Evolutionary conservation across 306 rosid genomes (phyloP).

Genomic region (Prunus persica): DNA sequence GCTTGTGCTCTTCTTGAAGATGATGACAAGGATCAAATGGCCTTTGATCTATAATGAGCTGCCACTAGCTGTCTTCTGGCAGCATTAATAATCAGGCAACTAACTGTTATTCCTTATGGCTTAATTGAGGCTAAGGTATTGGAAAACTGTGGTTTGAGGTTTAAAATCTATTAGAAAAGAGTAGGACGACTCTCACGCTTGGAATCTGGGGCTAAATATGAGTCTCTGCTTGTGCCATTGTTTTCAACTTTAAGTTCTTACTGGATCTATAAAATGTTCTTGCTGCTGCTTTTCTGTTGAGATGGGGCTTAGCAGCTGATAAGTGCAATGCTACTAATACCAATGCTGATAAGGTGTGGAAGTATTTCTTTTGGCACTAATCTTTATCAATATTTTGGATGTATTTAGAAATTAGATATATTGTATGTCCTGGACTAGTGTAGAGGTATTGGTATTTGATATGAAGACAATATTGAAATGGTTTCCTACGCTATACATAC

Average conservation of each 20-base stretch:
- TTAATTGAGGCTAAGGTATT: not conserved
- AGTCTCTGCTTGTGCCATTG: too few relatives aligned
- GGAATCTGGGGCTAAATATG: too few relatives aligned
- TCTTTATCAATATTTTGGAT: not conserved
- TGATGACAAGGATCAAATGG: not conserved
- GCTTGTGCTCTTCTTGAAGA: too few relatives aligned
- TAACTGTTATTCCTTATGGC: not conserved
- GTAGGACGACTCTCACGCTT: too few relatives aligned
- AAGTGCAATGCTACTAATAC: conserved; percentile 80
- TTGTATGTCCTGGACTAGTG: not conserved
- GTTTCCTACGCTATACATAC: not conserved
- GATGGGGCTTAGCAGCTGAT: conserved; percentile 89
- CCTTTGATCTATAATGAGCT: conserved; percentile 90
- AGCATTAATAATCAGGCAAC: not conserved
- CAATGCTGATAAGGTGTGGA: conserved; percentile 70
- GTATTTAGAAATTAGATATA: not conserved
- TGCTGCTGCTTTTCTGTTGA: conserved; percentile 68
- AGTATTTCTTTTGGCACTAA: not conserved
- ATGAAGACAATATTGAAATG: not conserved
- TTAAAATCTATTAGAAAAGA: not conserved
- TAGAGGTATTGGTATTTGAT: not conserved
- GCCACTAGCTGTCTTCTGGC: conserved; percentile 29
- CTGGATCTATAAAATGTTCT: too few relatives aligned
- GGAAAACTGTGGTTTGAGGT: not conserved
- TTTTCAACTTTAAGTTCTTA: too few relatives aligned